Percentiles rank a stretch among this genome's conserved stretches.
Conservation (phyloP, 2,329 filamentous ascomycete genomes). For the Claviceps cyperi region DNA sequence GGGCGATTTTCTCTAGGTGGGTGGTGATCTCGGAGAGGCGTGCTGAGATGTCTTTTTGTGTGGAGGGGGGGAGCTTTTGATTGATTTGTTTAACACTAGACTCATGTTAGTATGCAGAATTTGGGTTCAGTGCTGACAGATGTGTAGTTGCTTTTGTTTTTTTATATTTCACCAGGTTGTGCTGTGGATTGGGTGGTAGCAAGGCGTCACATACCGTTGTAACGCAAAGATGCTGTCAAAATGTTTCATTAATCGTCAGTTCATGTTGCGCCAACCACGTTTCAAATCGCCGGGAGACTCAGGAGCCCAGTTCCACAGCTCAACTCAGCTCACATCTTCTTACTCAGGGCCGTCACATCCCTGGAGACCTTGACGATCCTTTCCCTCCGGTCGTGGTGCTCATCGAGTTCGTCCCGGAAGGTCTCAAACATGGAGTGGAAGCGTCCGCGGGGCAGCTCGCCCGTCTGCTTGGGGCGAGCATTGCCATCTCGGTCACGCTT, state of each 20-base stretch:
- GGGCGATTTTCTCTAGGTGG: constrained; percentile 51
- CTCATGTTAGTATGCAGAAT: background rate
- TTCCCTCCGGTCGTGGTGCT: constrained; percentile 87
- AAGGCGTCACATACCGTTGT: constrained; percentile 19
- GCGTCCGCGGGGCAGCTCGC: constrained; percentile 22
- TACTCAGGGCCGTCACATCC: constrained; percentile 86
- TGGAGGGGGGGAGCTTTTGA: constrained; percentile 49
- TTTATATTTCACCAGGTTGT: background rate
- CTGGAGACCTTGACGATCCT: constrained; percentile 79
- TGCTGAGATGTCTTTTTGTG: constrained; percentile 53
- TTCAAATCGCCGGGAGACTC: background rate
- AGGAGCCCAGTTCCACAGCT: background rate
- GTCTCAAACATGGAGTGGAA: constrained; percentile 67
- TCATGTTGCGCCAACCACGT: too few relatives aligned
- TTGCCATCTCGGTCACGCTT: constrained; percentile 43
- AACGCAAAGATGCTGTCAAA: constrained; percentile 22
- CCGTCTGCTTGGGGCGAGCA: constrained; percentile 22
- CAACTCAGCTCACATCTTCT: constrained; percentile 64
- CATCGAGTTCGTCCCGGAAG: constrained; percentile 79
- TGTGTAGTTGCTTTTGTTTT: background rate
- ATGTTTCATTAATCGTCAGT: background rate
- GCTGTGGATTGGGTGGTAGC: background rate
- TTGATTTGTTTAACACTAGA: constrained; percentile 49
- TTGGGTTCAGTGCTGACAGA: too few relatives aligned
- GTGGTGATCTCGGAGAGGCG: constrained; percentile 57